Percentiles rank a stretch among this genome's conserved stretches.
These are phyloP conservation scores for Myriangium duriaei DNA, from an alignment of 2,329 filamentous ascomycete genomes.

Conservation along the genomic window DNA sequence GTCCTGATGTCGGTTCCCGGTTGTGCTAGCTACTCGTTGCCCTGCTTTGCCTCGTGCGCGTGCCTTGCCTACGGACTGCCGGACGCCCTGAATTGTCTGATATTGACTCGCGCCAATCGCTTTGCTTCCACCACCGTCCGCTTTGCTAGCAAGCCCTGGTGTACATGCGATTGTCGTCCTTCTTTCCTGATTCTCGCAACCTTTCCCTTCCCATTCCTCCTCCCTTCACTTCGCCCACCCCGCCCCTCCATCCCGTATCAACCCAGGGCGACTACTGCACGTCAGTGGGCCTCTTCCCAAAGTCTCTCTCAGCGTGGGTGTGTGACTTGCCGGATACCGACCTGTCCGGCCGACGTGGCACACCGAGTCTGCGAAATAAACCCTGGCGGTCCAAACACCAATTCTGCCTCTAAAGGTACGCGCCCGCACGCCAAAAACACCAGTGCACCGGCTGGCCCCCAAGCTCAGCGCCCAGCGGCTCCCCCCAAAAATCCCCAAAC, in stretches of 20 bases:
- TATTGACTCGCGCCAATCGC: background rate
- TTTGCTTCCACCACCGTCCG: background rate
- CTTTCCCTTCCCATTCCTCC: background rate
- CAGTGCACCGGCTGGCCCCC: background rate
- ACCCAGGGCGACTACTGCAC: slow-evolving; percentile 7
- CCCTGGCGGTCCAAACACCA: background rate
- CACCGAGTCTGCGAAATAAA: background rate
- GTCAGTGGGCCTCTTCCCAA: slow-evolving; percentile 6
- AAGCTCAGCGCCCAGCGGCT: background rate
- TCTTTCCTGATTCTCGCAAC: background rate
- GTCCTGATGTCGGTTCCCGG: no score
- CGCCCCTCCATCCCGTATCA: no score
- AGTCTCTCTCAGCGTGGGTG: slow-evolving; percentile 2
- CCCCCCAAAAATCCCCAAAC: slow-evolving; percentile 1
- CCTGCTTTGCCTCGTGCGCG: background rate
- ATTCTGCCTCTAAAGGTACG: no score
- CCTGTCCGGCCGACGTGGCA: slow-evolving; percentile 8
- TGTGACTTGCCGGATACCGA: no score
- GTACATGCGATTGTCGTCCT: background rate
- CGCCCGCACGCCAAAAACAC: background rate
- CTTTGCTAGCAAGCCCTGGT: no score
- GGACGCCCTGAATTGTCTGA: no score
- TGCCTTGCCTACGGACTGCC: no score
- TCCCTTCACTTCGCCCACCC: background rate
- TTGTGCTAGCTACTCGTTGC: background rate